Percentiles rank a stretch among this genome's conserved stretches.
Conservation (phyloP, 495 filamentous ascomycete genomes). For the Oleoguttula mirabilis region DNA sequence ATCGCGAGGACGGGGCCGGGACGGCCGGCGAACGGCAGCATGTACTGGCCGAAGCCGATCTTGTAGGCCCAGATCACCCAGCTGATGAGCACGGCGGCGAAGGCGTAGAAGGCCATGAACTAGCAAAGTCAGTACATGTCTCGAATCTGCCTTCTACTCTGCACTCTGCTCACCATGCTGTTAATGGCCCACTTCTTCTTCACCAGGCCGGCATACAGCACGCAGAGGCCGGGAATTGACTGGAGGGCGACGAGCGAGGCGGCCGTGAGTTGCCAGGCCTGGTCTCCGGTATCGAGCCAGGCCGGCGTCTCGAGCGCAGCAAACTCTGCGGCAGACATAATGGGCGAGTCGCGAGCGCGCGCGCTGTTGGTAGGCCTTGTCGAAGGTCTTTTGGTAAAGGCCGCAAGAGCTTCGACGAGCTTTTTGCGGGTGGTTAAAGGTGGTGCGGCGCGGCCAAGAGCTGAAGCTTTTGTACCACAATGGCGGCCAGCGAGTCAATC, state of each 20-base stretch:
- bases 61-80: constrained; percentile 49
- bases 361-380: not conserved
- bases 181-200: constrained; percentile 39
- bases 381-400: not conserved
- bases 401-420: not conserved
- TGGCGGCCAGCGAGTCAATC: not conserved
- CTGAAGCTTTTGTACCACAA: not conserved
- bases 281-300: constrained; percentile 43
- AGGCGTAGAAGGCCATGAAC: constrained; percentile 49
- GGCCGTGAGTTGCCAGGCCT: constrained; percentile 47
- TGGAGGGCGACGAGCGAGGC: constrained; percentile 43
- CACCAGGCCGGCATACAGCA: constrained; percentile 44
- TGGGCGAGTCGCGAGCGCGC: not conserved
- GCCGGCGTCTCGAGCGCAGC: constrained; percentile 14
- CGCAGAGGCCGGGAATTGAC: constrained; percentile 42
- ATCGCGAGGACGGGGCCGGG: constrained; percentile 40
- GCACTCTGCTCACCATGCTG: too few species aligned
- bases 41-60: constrained; percentile 39
- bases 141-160: too few species aligned
- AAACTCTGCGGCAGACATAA: constrained; percentile 1
- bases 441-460: too few species aligned
- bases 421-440: too few species aligned
- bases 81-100: constrained; percentile 40
- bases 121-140: too few species aligned
- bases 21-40: constrained; percentile 40